phyloP scores from a whole-genome alignment of 1,284 basidiomycete genomes.

The Blastosporella zonata region DNA sequence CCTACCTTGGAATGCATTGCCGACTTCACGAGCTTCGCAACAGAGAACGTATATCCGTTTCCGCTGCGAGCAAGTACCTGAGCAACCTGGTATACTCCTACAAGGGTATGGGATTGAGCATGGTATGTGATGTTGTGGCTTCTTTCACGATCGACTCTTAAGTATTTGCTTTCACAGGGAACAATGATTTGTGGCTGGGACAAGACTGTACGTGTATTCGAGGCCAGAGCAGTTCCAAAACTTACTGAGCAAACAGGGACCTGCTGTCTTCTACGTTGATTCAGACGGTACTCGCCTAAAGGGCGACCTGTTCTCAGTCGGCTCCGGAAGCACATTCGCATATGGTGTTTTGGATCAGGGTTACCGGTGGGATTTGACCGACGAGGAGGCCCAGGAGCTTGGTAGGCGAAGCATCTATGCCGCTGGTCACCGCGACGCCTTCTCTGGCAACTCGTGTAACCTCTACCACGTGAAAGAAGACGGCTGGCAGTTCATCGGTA shows the following conservation, averaged over 20 bases:
- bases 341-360: conserved; percentile 98
- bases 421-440: conserved; percentile 96
- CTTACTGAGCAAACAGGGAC: conserved; percentile 54
- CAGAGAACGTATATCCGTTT: conserved; percentile 96
- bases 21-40: conserved; percentile 96
- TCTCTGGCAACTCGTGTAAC: conserved; percentile 96
- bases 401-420: conserved; percentile 95
- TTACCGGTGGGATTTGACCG: conserved; percentile 91
- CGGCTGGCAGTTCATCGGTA: conserved; percentile 92
- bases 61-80: conserved; percentile 96
- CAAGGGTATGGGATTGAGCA: conserved; percentile 99
- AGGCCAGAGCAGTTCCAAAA: background rate
- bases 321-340: conserved; percentile 97
- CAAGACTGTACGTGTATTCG: conserved; percentile 72
- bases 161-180: conserved; percentile 51
- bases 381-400: conserved; percentile 94
- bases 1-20: conserved; percentile 98
- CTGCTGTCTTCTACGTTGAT: conserved; percentile 98
- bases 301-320: conserved; percentile 97
- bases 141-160: conserved; percentile 7
- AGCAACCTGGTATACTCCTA: conserved; percentile 97
- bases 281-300: conserved; percentile 95
- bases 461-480: conserved; percentile 94
- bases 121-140: conserved; percentile 57
- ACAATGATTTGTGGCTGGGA: conserved; percentile 99